These are phyloP conservation scores for Alternaria alternata DNA, from an alignment of 2,329 filamentous ascomycete species.

Conservation along the genomic window DNA sequence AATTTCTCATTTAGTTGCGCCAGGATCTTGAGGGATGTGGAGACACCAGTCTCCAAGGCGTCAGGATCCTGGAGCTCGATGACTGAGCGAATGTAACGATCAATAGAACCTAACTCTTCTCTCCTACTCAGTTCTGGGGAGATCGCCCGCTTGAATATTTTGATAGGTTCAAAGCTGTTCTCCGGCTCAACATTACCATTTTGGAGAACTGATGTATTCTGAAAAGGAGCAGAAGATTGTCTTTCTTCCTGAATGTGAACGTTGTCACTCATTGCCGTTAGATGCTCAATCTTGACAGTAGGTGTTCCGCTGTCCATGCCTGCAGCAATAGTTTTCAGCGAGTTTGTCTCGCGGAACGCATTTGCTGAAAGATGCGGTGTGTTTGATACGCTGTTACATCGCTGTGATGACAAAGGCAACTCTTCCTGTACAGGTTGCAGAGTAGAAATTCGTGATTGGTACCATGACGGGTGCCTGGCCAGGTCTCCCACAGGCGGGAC, in stretches of 20 bases:
- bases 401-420: background rate
- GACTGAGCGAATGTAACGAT: constrained; percentile 42
- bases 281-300: background rate
- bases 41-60: constrained; percentile 52
- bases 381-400: background rate
- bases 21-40: constrained; percentile 49
- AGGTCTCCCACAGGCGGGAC: background rate
- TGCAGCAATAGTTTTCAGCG: background rate
- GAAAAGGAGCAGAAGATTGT: background rate
- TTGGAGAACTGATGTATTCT: background rate
- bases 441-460: background rate
- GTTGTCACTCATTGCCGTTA: background rate
- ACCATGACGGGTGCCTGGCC: background rate
- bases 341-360: background rate
- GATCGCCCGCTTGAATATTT: constrained; percentile 27
- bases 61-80: constrained; percentile 42
- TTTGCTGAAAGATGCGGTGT: background rate
- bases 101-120: constrained; percentile 8
- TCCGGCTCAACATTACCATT: background rate
- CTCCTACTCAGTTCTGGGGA: constrained; percentile 12
- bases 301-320: background rate
- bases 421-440: background rate
- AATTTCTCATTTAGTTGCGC: constrained; percentile 46
- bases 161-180: constrained; percentile 24
- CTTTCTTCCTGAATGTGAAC: background rate